Conservation (phyloP, 2,329 filamentous ascomycete genomes). For the Trichophyton benhamiae region DNA sequence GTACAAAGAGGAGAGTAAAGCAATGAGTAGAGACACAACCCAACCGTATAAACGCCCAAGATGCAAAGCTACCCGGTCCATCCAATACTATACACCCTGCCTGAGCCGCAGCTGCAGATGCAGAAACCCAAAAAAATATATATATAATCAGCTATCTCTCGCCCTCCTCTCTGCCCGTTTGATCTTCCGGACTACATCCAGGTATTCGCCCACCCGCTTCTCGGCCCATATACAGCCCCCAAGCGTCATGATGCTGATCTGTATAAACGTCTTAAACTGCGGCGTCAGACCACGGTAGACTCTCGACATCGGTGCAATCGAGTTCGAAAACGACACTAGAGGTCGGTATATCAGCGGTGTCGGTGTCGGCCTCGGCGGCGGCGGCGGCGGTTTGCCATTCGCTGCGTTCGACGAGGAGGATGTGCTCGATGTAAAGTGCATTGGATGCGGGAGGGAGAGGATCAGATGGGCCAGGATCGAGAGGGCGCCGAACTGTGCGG, state of each 20-base stretch:
- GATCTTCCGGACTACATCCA: constrained; percentile 30
- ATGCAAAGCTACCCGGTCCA: background rate
- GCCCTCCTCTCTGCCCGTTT: constrained; percentile 31
- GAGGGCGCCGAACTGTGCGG: constrained; percentile 32
- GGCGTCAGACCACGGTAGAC: constrained; percentile 38
- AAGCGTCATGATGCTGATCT: constrained; percentile 37
- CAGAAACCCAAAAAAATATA: background rate
- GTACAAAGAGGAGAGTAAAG: background rate
- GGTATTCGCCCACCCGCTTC: constrained; percentile 34
- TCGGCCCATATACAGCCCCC: constrained; percentile 40
- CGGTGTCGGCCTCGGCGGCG: constrained; percentile 12
- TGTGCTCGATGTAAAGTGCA: constrained; percentile 21
- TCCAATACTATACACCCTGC: background rate
- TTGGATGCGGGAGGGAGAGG: constrained; percentile 32
- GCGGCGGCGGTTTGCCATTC: constrained; percentile 16
- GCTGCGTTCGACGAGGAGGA: background rate
- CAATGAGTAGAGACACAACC: background rate
- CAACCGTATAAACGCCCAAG: background rate
- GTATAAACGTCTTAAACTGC: constrained; percentile 40
- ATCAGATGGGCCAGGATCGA: constrained; percentile 37
- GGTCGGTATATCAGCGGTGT: constrained; percentile 23
- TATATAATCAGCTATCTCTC: constrained; percentile 1
- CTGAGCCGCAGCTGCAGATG: background rate
- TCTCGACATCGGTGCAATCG: constrained; percentile 32
- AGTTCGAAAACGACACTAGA: constrained; percentile 38